Percentiles rank a stretch among this genome's conserved stretches.
Conservation (phyloP, 176 grass and related monocot species). For the Sorghum bicolor region Sorghum_bicolor_NCBIv3 NC_012878.2:51410001-51410500, state of each 20-base stretch:
- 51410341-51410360: too few species aligned
- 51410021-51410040: neutral
- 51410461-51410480: neutral
- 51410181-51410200: neutral
- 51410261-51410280: too few species aligned
- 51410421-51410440: neutral
- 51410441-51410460: too few species aligned
- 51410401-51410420: neutral
- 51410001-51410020: neutral
- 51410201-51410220: neutral
- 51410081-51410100: conserved; percentile 22
- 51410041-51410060: neutral
- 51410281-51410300: too few species aligned
- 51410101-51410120: conserved; percentile 46
- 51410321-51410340: too few species aligned
- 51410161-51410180: conserved; percentile 14
- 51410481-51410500: neutral
- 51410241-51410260: neutral
- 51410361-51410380: too few species aligned
- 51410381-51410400: too few species aligned
- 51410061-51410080: conserved; percentile 39
- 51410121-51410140: conserved; percentile 60
- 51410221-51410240: neutral
- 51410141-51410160: conserved; percentile 67
- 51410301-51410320: too few species aligned